phyloP scores from a whole-genome alignment of 106 monocot species.

The Iris macrosiphon region DNA sequence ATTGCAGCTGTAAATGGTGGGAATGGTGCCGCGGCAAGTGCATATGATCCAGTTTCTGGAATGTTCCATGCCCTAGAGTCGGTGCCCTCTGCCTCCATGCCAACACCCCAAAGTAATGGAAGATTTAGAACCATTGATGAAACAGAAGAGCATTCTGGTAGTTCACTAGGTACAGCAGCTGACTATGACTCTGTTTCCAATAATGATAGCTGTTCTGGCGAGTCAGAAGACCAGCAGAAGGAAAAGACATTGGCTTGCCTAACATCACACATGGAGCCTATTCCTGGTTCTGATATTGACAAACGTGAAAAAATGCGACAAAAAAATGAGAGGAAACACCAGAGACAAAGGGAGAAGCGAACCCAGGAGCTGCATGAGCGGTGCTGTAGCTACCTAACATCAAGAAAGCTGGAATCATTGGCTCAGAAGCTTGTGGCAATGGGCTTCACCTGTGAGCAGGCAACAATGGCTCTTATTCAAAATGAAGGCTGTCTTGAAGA shows the following conservation, averaged over 20 bases:
- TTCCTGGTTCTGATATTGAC: slow-evolving; percentile 68
- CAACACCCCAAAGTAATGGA: slow-evolving; percentile 16
- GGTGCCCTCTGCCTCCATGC: neutral
- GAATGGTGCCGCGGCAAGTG: slow-evolving; percentile 11
- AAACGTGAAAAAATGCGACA: slow-evolving; percentile 91
- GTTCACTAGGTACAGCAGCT: slow-evolving; percentile 27
- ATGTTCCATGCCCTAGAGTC: slow-evolving; percentile 44
- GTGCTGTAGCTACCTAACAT: slow-evolving; percentile 63
- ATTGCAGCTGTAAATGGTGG: too few species aligned
- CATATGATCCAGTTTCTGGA: slow-evolving; percentile 40
- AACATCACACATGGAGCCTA: neutral
- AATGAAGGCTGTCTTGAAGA: slow-evolving; percentile 77
- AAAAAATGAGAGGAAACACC: slow-evolving; percentile 95
- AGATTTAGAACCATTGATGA: slow-evolving; percentile 27
- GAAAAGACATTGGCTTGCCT: slow-evolving; percentile 18
- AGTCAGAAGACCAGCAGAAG: slow-evolving; percentile 75
- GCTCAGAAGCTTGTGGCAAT: slow-evolving; percentile 72
- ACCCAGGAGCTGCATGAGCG: slow-evolving; percentile 76
- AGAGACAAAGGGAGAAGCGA: slow-evolving; percentile 74
- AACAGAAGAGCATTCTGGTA: slow-evolving; percentile 39
- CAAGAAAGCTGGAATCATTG: slow-evolving; percentile 69
- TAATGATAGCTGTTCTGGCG: slow-evolving; percentile 72
- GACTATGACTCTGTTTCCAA: slow-evolving; percentile 79
- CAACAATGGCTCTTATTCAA: slow-evolving; percentile 70
- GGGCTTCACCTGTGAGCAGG: slow-evolving; percentile 73